phyloP scores from a whole-genome alignment of 2,329 filamentous ascomycete species.

The Falciphora oryzae region DNA sequence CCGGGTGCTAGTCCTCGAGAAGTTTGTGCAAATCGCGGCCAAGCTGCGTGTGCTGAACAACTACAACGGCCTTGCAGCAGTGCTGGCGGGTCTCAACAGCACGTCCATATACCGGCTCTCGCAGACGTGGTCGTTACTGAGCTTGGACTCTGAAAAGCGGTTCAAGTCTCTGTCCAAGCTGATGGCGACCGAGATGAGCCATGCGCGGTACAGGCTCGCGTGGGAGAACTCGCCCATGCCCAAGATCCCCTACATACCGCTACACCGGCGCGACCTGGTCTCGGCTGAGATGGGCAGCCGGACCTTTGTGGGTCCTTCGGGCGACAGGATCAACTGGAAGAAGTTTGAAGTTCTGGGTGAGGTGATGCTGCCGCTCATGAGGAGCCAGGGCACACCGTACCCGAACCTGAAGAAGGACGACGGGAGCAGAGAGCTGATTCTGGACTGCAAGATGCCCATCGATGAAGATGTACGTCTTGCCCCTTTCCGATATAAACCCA shows the following conservation, averaged over 20 bases:
- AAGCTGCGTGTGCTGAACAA: slow-evolving; percentile 91
- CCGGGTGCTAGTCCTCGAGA: slow-evolving; percentile 82
- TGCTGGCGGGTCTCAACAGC: slow-evolving; percentile 87
- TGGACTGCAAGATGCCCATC: slow-evolving; percentile 74
- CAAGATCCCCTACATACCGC: slow-evolving; percentile 86
- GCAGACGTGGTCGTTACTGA: slow-evolving; percentile 72
- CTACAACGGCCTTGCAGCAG: slow-evolving; percentile 92
- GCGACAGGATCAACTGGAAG: slow-evolving; percentile 86
- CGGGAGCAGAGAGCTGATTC: slow-evolving; percentile 64
- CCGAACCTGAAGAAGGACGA: slow-evolving; percentile 65
- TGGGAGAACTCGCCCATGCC: slow-evolving; percentile 94
- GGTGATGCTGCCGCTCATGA: slow-evolving; percentile 83
- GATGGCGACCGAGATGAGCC: slow-evolving; percentile 88
- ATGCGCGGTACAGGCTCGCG: slow-evolving; percentile 91
- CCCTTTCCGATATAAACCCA: neutral
- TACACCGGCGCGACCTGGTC: slow-evolving; percentile 84
- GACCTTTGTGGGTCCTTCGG: slow-evolving; percentile 72
- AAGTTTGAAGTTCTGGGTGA: slow-evolving; percentile 97
- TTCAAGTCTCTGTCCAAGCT: slow-evolving; percentile 85
- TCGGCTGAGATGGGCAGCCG: slow-evolving; percentile 88
- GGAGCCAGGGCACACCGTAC: slow-evolving; percentile 82
- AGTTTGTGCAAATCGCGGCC: slow-evolving; percentile 86
- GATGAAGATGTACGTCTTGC: slow-evolving; percentile 76
- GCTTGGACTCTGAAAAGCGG: slow-evolving; percentile 66
- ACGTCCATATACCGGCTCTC: slow-evolving; percentile 77